Conservation (phyloP, 768 basidiomycete genomes). For the Epithele typhae region DNA sequence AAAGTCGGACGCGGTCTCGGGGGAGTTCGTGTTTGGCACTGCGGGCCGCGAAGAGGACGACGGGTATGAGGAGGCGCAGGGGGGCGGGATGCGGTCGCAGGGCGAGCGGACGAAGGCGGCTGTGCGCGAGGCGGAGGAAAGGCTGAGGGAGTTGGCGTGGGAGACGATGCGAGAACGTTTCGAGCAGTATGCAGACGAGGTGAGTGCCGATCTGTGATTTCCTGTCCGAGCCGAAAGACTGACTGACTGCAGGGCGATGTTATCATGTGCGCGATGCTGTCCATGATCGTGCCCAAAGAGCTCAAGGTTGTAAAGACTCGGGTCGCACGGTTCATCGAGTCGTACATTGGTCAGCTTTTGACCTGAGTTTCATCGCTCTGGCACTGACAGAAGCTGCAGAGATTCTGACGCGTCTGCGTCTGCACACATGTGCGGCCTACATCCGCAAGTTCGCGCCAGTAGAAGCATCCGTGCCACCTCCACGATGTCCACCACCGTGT, state of each 20-base stretch:
- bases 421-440: constrained; percentile 70
- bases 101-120: constrained; percentile 12
- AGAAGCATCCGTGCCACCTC: constrained; percentile 28
- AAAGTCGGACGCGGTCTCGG: constrained; percentile 20
- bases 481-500: constrained; percentile 65
- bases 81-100: constrained; percentile 13
- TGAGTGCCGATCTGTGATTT: constrained; percentile 26
- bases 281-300: constrained; percentile 56
- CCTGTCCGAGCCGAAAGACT: neutral
- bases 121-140: constrained; percentile 45
- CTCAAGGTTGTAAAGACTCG: constrained; percentile 44
- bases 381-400: constrained; percentile 39
- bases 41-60: neutral
- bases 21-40: constrained; percentile 12
- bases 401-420: constrained; percentile 52
- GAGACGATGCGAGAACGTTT: constrained; percentile 48
- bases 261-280: constrained; percentile 75
- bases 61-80: constrained; percentile 1
- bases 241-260: constrained; percentile 57
- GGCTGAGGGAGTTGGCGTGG: constrained; percentile 53
- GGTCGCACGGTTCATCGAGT: constrained; percentile 52
- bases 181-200: constrained; percentile 62
- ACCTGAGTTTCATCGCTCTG: neutral
- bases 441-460: constrained; percentile 59
- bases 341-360: constrained; percentile 61